Conservation (phyloP, 2,329 filamentous ascomycete species). For the Sclerotinia spermophila region DNA sequence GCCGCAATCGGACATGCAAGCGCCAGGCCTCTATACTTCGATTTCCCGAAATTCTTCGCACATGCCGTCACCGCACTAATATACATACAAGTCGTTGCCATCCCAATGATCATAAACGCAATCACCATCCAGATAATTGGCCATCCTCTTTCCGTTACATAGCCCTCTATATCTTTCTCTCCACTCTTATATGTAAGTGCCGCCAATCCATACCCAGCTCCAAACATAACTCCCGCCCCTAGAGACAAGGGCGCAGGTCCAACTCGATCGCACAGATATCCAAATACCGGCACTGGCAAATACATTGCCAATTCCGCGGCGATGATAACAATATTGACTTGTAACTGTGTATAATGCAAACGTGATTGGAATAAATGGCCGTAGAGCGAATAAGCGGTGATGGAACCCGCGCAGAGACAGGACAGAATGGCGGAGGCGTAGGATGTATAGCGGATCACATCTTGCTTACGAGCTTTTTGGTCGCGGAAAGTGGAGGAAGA, state of each 20-base stretch:
- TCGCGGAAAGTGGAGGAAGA: constrained; percentile 4
- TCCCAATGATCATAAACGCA: constrained; percentile 78
- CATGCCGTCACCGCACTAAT: constrained; percentile 88
- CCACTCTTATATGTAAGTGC: constrained; percentile 68
- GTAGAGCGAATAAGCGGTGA: constrained; percentile 92
- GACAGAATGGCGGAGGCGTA: constrained; percentile 54
- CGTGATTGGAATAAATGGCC: constrained; percentile 84
- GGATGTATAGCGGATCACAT: constrained; percentile 41
- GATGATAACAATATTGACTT: constrained; percentile 87
- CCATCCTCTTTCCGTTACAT: constrained; percentile 51
- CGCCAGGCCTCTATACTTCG: constrained; percentile 82
- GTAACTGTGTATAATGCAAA: constrained; percentile 83
- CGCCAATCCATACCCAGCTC: constrained; percentile 76
- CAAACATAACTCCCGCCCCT: constrained; percentile 70
- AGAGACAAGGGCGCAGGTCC: constrained; percentile 76
- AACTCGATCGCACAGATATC: constrained; percentile 86
- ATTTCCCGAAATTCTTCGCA: constrained; percentile 95
- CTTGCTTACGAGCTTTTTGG: constrained; percentile 23
- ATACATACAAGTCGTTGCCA: constrained; percentile 86
- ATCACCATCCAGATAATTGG: constrained; percentile 80
- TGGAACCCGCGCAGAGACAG: constrained; percentile 79
- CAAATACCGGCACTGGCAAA: constrained; percentile 83
- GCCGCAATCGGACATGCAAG: constrained; percentile 87
- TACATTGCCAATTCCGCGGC: constrained; percentile 86
- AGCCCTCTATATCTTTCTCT: constrained; percentile 43